Evolutionary conservation across 257 asterid species (phyloP).

Genomic region (Solanum infundibuliforme): DNA sequence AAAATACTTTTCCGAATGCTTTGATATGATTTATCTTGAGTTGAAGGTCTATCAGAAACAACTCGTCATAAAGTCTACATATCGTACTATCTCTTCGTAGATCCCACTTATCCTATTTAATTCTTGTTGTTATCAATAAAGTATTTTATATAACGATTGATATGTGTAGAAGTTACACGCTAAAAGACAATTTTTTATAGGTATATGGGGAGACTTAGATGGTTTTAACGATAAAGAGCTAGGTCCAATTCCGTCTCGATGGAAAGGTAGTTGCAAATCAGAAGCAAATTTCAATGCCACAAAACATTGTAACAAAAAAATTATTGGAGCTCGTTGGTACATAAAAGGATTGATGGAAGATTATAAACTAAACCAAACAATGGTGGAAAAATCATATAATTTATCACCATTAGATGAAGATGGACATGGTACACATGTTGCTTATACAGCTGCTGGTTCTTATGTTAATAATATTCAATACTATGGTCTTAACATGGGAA

Average conservation of each 20-base stretch:
- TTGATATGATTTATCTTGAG: neutral
- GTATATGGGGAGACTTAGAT: neutral
- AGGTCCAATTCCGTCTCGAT: conserved; percentile 4
- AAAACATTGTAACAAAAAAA: neutral
- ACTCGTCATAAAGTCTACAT: too few species aligned
- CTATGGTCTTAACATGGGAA: too few species aligned
- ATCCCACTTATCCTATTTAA: neutral
- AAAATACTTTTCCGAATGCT: too few species aligned
- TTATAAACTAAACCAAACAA: neutral
- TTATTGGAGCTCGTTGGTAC: neutral
- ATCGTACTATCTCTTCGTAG: neutral
- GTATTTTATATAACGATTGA: neutral
- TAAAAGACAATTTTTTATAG: neutral
- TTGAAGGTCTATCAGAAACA: neutral
- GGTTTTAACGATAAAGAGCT: conserved; percentile 10
- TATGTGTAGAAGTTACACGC: neutral
- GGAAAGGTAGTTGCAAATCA: conserved; percentile 10
- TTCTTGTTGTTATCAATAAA: neutral
- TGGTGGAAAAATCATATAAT: neutral
- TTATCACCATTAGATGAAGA: neutral
- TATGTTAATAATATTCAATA: neutral
- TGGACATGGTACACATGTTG: neutral
- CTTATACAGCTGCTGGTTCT: neutral
- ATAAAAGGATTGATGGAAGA: neutral
- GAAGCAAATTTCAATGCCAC: neutral